Percentiles rank a stretch among this genome's conserved stretches.
Evolutionary conservation across 768 basidiomycete species (phyloP).

Genomic region (Amanita muscaria): DNA sequence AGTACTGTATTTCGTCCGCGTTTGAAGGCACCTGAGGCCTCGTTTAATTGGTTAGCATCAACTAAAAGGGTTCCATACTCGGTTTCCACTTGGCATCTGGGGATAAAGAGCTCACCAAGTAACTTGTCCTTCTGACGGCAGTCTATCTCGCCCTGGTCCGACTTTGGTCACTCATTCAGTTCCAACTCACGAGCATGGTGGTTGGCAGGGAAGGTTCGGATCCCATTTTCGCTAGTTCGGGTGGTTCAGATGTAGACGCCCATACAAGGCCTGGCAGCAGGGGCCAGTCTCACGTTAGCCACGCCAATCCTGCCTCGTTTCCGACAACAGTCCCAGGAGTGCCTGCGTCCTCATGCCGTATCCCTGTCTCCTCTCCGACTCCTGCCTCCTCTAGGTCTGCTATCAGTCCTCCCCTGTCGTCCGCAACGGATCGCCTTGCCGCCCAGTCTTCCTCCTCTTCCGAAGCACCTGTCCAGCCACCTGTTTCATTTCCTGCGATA

Average conservation of each 20-base stretch:
- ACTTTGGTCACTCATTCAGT: too few species aligned
- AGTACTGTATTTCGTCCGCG: too few species aligned
- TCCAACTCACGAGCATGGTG: too few species aligned
- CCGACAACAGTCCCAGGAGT: slow-evolving; percentile 1
- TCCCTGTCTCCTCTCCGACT: not conserved
- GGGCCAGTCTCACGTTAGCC: slow-evolving; percentile 3
- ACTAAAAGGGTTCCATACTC: too few species aligned
- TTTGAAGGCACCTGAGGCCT: too few species aligned
- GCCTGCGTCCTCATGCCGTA: slow-evolving; percentile 1
- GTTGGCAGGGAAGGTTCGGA: not conserved
- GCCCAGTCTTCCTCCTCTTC: slow-evolving; percentile 1
- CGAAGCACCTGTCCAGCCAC: not conserved
- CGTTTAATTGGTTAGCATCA: too few species aligned
- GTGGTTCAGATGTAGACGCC: not conserved
- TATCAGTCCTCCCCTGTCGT: not conserved
- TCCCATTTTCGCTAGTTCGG: slow-evolving; percentile 1
- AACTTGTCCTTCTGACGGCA: too few species aligned
- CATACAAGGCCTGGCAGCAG: slow-evolving; percentile 2
- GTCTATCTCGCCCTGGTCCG: too few species aligned
- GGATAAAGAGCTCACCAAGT: too few species aligned
- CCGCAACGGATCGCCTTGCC: not conserved
- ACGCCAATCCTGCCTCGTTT: slow-evolving; percentile 4
- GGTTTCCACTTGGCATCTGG: too few species aligned
- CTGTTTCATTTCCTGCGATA: not conserved
- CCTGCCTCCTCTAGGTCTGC: not conserved